Evolutionary conservation across 768 basidiomycete species (phyloP), one percentile per base, ranked within the genome.

Genomic region (Termitomyces sp.): DNA sequence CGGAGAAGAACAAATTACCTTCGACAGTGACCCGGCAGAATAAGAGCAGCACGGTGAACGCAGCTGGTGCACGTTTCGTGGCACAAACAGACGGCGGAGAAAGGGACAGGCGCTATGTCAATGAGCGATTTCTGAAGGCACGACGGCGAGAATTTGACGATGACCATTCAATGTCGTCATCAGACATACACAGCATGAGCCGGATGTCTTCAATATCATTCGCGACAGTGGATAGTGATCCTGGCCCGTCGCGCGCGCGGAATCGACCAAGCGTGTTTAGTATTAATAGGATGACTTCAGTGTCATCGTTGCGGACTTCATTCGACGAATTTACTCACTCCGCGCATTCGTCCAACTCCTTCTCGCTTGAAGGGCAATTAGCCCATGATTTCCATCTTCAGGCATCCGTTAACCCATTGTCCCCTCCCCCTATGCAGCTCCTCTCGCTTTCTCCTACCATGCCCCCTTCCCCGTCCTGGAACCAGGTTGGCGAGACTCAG

Each of bases 141-240:
- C 82, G 92, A 61, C 82, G 89, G 67, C 76, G 90, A 67, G 90
- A 93, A 65, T 88, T 81, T 63, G 93, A 95, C 72, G 93, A 94
- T 67, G 92, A 93, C 65, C 91, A 90, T 67, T 94, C 93, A 32
- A 89, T 92, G 82, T 92, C 91, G 54, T 92, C 89, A 30, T 92
- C 90, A 48, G 93, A 94, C 63, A 77, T 94, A 32, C 88, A 88
- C 62, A 89, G 85, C 67, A 75, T 84, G 54, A 81, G 86, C 43
- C 84, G 84, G 55, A 81, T 88, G 77, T 92, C 90, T 6, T 81
- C 84, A 35, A 83, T 90, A 64, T 94, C 91, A 20, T 89, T 90
- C 66, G 83, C 86, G 26, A 90, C 92, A 5, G 88, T 90, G 53
- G 90, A 92, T 67, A 91, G 89, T 62, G 92, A 94, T 67, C 91